Conservation (phyloP, 768 basidiomycete species). For the Mycena alexandri region DNA sequence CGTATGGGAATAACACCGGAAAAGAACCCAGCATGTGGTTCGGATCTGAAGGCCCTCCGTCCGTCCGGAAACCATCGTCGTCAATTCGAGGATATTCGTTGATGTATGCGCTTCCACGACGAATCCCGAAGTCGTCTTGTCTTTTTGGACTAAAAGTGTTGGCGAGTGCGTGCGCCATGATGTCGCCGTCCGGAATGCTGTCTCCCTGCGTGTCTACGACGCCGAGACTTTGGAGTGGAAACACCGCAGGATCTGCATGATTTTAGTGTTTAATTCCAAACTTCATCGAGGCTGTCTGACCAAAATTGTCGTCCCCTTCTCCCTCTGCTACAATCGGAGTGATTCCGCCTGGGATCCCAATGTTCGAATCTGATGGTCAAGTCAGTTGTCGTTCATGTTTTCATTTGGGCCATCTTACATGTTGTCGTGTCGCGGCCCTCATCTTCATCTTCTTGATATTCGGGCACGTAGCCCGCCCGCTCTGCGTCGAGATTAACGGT, state of each 20-base stretch:
- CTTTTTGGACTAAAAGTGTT: background rate
- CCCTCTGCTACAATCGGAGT: no score
- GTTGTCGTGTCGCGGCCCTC: no score
- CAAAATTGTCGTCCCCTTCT: no score
- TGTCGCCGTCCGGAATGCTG: constrained; percentile 2
- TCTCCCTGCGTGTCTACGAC: constrained; percentile 13
- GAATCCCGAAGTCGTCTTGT: constrained; percentile 20
- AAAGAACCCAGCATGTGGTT: constrained; percentile 50
- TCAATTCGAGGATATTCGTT: constrained; percentile 45
- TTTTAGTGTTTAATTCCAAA: no score
- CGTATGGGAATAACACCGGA: constrained; percentile 52
- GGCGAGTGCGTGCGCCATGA: constrained; percentile 20
- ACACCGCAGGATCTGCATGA: background rate
- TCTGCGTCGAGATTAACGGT: no score
- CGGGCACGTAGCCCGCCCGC: no score
- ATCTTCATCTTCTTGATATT: no score
- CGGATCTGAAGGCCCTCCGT: constrained; percentile 41
- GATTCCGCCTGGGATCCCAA: no score
- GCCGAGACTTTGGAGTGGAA: constrained; percentile 10
- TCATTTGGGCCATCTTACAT: no score
- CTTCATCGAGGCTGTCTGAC: no score
- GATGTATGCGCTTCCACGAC: constrained; percentile 40
- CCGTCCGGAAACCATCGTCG: constrained; percentile 22
- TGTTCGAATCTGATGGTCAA: no score
- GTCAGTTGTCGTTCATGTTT: no score